Evolutionary conservation across 345 rosid genomes (phyloP).

Genomic region (Bretschneidera sinensis): DNA sequence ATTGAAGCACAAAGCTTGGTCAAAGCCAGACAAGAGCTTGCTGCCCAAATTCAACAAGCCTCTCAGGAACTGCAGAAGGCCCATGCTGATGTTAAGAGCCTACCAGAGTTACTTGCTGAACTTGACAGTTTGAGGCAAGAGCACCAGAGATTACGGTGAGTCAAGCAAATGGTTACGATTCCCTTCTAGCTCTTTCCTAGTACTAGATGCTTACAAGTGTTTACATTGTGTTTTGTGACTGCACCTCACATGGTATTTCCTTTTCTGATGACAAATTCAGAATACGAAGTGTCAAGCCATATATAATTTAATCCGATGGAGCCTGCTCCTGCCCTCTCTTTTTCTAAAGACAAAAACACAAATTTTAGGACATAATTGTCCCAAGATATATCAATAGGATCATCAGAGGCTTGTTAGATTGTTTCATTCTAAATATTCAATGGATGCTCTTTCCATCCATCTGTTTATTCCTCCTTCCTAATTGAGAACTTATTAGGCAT

Average conservation of each 20-base stretch:
- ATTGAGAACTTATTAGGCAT: no score
- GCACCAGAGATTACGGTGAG: slow-evolving; percentile 67
- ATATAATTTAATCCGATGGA: neutral
- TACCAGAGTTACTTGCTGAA: slow-evolving; percentile 49
- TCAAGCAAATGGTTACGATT: slow-evolving; percentile 6
- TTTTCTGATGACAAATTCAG: neutral
- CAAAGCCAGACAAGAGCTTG: slow-evolving; percentile 53
- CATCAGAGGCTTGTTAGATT: no score
- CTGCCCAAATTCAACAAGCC: slow-evolving; percentile 48
- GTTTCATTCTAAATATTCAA: no score
- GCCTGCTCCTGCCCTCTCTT: neutral
- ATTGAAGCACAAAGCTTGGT: slow-evolving; percentile 62
- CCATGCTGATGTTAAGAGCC: slow-evolving; percentile 36
- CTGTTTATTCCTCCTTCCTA: no score
- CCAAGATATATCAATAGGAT: neutral
- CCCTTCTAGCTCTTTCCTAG: neutral
- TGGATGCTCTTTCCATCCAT: no score
- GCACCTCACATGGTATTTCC: neutral
- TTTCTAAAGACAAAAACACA: neutral
- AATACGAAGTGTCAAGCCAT: no score
- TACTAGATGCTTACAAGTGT: slow-evolving; percentile 2
- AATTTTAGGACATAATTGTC: neutral
- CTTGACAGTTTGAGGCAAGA: slow-evolving; percentile 63
- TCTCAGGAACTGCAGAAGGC: slow-evolving; percentile 51
- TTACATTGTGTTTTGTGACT: neutral